phyloP scores from a whole-genome alignment of 2,329 filamentous ascomycete genomes.

The Aspergillus ruber region DNA sequence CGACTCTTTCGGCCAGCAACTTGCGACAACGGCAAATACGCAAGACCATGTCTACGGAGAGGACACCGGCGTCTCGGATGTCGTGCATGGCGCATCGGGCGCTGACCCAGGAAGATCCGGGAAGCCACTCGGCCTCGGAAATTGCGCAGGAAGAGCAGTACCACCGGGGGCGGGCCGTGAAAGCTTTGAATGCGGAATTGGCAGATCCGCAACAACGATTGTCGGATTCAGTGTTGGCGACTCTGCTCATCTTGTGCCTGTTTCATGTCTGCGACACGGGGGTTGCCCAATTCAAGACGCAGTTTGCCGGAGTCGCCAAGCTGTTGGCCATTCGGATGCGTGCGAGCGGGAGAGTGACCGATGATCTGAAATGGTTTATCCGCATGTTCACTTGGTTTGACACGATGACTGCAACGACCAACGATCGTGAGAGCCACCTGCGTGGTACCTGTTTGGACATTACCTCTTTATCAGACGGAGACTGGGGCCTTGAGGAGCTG shows the following conservation, averaged over 20 bases:
- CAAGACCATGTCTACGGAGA: slow-evolving; percentile 49
- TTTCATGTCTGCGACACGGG: slow-evolving; percentile 93
- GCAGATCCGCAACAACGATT: slow-evolving; percentile 67
- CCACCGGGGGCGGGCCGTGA: slow-evolving; percentile 78
- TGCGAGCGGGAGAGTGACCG: slow-evolving; percentile 56
- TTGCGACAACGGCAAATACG: slow-evolving; percentile 67
- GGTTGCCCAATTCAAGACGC: slow-evolving; percentile 85
- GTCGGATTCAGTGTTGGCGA: slow-evolving; percentile 81
- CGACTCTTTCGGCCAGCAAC: slow-evolving; percentile 82
- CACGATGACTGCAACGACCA: slow-evolving; percentile 84
- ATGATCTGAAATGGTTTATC: slow-evolving; percentile 72
- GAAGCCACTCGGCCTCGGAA: slow-evolving; percentile 48
- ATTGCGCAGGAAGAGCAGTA: slow-evolving; percentile 70
- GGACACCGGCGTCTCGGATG: slow-evolving; percentile 44
- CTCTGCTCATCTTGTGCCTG: slow-evolving; percentile 78
- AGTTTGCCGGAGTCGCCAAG: slow-evolving; percentile 89
- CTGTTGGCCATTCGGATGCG: slow-evolving; percentile 70
- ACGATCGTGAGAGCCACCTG: slow-evolving; percentile 82
- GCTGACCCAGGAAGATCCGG: slow-evolving; percentile 32
- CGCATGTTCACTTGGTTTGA: slow-evolving; percentile 93
- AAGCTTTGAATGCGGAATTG: slow-evolving; percentile 75
- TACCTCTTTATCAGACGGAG: slow-evolving; percentile 57
- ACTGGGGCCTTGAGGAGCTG: slow-evolving; percentile 73
- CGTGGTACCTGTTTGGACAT: slow-evolving; percentile 57
- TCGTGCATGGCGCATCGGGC: slow-evolving; percentile 42